A percentile compares a stretch with the other conserved stretches of the same genome.
phyloP scores from a whole-genome alignment of 1,139 yeast species.

The Protomyces inouyei region DNA sequence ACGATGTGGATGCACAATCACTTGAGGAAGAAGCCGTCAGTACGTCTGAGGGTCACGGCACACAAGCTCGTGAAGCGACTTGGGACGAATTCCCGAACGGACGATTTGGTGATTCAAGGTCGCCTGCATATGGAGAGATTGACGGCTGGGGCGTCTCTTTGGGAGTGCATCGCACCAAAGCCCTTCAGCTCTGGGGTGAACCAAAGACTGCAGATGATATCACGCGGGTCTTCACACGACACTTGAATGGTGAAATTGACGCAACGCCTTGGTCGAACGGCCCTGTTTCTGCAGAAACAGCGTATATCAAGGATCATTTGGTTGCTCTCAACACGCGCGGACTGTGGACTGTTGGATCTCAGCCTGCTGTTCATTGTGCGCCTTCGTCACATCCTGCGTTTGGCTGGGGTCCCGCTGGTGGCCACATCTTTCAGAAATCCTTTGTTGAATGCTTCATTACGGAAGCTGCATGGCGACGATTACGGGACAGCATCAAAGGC shows the following conservation, averaged over 20 bases:
- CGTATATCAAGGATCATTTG: conserved; percentile 84
- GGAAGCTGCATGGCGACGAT: conserved; percentile 59
- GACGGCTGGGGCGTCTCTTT: conserved; percentile 95
- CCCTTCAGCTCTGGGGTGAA: conserved; percentile 74
- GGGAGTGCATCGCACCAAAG: conserved; percentile 65
- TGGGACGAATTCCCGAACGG: conserved; percentile 99
- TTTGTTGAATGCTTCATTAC: conserved; percentile 84
- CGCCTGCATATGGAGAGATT: conserved; percentile 94
- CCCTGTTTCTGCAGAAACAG: conserved; percentile 82
- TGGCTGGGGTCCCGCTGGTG: conserved; percentile 95
- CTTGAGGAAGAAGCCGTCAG: conserved; percentile 10
- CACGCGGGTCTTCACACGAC: conserved; percentile 62
- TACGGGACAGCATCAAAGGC: conserved; percentile 44
- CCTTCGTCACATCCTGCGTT: conserved; percentile 75
- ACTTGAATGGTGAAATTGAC: conserved; percentile 68
- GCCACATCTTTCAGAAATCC: conserved; percentile 86
- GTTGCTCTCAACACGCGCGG: conserved; percentile 70
- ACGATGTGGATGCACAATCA: neutral
- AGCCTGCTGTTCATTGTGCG: conserved; percentile 80
- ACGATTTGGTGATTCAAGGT: conserved; percentile 92
- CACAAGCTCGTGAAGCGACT: conserved; percentile 83
- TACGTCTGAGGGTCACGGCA: conserved; percentile 28
- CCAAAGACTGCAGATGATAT: conserved; percentile 66
- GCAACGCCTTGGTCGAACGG: conserved; percentile 86
- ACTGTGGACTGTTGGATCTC: conserved; percentile 86